A percentile compares a stretch with the other conserved stretches of the same genome.
These are phyloP conservation scores for Fusarium concolor DNA, from an alignment of 2,329 filamentous ascomycete species.

Conservation along the genomic window DNA sequence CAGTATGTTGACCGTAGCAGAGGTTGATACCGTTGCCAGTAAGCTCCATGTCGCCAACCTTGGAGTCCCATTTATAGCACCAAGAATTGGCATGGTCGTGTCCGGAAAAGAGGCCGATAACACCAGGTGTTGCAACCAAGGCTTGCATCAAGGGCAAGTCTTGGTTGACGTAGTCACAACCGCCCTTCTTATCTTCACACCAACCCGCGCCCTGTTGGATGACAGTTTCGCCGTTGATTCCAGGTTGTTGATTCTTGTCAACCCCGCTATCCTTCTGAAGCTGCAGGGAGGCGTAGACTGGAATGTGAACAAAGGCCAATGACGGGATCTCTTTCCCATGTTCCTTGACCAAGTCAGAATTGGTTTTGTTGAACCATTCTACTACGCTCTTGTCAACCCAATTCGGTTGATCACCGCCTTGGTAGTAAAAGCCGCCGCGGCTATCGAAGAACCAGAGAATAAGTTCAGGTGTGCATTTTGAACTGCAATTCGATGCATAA, in stretches of 20 bases:
- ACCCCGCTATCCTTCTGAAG: conserved; percentile 47
- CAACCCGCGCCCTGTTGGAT: conserved; percentile 58
- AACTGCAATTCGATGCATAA: conserved; percentile 49
- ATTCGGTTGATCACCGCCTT: conserved; percentile 50
- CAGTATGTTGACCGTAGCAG: conserved; percentile 73
- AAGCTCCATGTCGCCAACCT: conserved; percentile 60
- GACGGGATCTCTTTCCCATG: conserved; percentile 55
- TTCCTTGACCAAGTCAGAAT: conserved; percentile 44
- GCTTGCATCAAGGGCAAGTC: conserved; percentile 73
- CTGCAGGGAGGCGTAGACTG: conserved; percentile 48
- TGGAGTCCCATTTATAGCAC: conserved; percentile 64
- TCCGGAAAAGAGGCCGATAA: conserved; percentile 71
- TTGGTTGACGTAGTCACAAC: conserved; percentile 59
- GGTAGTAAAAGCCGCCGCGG: conserved; percentile 66
- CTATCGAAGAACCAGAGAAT: conserved; percentile 79
- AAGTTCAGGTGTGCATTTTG: conserved; percentile 51
- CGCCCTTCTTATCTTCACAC: conserved; percentile 54
- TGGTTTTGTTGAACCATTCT: conserved; percentile 57
- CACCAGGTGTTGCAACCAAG: conserved; percentile 63
- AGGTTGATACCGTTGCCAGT: conserved; percentile 59
- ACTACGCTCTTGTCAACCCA: conserved; percentile 60
- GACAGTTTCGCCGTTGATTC: conserved; percentile 60
- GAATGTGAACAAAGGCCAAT: conserved; percentile 63
- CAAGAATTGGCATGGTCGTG: conserved; percentile 75
- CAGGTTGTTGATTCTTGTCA: conserved; percentile 55